Base-by-base conservation (phyloP, 495 filamentous ascomycete species). In the Chaetomium cochliodes region DNA sequence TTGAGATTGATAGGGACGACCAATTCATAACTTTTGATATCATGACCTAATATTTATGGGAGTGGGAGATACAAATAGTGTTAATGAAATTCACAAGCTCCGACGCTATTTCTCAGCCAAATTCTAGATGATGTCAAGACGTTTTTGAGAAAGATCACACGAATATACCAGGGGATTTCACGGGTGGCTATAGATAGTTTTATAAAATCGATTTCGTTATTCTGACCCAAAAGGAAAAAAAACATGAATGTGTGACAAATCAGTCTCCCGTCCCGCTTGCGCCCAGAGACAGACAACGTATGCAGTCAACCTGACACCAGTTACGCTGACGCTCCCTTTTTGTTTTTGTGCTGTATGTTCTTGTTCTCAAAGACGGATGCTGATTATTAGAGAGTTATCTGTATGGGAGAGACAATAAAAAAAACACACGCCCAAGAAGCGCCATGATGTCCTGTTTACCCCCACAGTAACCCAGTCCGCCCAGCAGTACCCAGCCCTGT, bases 311-410 rank as follows among this genome's bases (percentile, higher is more conserved):
- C 58, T 42, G 11, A 11, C 33, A 4, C n/a, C 16, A 3, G n/a
- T 23, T 13, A 25, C 33, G n/a, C 20, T 28, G 55, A 65, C 61
- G 64, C 63, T 65, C 65, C 60, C 62, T 67, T 69, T 69, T 51
- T 55, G 22, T 9, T 52, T 56, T 37, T n/a, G 13, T 53, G 20
- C 26, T 59, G 66, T 66, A 66, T 65, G 46, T 66, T 68, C 59
- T 66, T 65, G 46, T 67, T 68, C 62, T 66, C 61, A 69, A 51
- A 46, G 57, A 67, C 62, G 64, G 60, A 69, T 68, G 63, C 65
- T 65, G 65, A 71, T 71, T 71, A 73, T 73, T 71, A 73, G 63
- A 68, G 66, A 67, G 67, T 63, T 68, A 66, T 65, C 46, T 65
- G 58, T 65, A 60, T 57, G 55, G 50, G 51, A 47, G 44, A 59